Evolutionary conservation across 805 yeast genomes (phyloP).

Genomic region (Candida ponderosae): DNA sequence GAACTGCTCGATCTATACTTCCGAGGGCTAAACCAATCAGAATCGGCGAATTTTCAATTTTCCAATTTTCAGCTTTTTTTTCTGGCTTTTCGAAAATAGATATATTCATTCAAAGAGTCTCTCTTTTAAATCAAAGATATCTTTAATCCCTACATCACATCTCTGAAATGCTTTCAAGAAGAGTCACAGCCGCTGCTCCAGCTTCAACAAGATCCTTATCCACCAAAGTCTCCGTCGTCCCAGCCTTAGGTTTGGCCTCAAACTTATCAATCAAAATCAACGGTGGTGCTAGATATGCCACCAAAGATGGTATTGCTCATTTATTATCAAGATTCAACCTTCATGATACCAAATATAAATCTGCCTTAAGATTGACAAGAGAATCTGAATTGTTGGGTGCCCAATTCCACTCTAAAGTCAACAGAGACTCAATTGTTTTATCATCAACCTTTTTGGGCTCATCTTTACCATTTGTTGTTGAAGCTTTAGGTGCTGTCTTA

Average conservation of each 20-base stretch:
- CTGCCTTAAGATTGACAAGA: constrained; percentile 89
- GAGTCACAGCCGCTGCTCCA: constrained; percentile 13
- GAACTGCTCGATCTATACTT: no score
- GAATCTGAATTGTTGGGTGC: constrained; percentile 95
- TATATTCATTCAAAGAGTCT: no score
- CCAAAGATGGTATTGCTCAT: constrained; percentile 78
- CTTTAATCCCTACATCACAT: no score
- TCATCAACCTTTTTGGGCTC: constrained; percentile 78
- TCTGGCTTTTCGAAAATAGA: no score
- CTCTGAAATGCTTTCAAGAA: constrained; percentile 18
- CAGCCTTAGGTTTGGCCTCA: constrained; percentile 61
- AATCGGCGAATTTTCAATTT: constrained; percentile 16
- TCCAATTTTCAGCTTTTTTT: neutral
- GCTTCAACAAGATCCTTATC: constrained; percentile 26
- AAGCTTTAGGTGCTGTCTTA: constrained; percentile 69
- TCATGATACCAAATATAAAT: constrained; percentile 72
- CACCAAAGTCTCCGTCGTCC: constrained; percentile 43
- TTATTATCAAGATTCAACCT: constrained; percentile 77
- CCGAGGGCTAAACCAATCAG: constrained; percentile 13
- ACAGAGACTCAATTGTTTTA: constrained; percentile 80
- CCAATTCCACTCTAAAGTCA: constrained; percentile 53
- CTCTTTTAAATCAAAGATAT: no score
- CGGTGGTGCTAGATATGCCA: constrained; percentile 74
- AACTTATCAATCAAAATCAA: constrained; percentile 72
- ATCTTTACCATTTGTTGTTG: constrained; percentile 87